Conservation (phyloP, 306 rosid species). For the Vicia faba region DNA sequence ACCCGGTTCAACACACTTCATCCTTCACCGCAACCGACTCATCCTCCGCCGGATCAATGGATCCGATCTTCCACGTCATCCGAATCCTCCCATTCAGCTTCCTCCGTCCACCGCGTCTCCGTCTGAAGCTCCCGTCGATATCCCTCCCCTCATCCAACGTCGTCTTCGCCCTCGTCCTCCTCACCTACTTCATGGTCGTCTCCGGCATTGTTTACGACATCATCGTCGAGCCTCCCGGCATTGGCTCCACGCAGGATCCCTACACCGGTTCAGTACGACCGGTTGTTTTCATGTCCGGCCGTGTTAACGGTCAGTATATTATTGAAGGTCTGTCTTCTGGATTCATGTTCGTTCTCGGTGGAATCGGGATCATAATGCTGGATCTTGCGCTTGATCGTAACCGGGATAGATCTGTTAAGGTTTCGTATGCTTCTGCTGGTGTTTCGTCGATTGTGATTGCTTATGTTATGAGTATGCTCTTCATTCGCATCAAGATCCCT, state of each 20-base stretch:
- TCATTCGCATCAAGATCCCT: constrained; percentile 93
- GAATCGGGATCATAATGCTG: constrained; percentile 70
- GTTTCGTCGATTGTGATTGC: constrained; percentile 62
- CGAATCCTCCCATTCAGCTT: constrained; percentile 61
- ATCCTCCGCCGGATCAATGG: constrained; percentile 34
- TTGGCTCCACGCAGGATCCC: constrained; percentile 85
- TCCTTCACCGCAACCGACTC: constrained; percentile 11
- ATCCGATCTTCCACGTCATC: constrained; percentile 43
- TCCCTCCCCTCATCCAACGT: constrained; percentile 41
- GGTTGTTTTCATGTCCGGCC: constrained; percentile 80
- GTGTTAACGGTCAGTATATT: constrained; percentile 94
- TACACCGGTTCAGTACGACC: constrained; percentile 84
- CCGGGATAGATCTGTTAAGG: constrained; percentile 72
- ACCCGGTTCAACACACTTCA: constrained; percentile 13
- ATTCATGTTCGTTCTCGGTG: constrained; percentile 92
- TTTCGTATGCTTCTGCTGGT: constrained; percentile 80
- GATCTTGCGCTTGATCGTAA: constrained; percentile 87
- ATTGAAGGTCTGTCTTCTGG: constrained; percentile 90
- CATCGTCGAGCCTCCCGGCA: constrained; percentile 95
- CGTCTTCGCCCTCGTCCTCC: constrained; percentile 68
- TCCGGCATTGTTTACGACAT: constrained; percentile 94
- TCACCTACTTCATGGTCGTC: constrained; percentile 95
- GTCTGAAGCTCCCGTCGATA: constrained; percentile 43
- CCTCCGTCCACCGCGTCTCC: constrained; percentile 55
- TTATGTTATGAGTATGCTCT: constrained; percentile 91